phyloP scores from a whole-genome alignment of 108 stramenopile genomes.

The Tribonema minus region DNA sequence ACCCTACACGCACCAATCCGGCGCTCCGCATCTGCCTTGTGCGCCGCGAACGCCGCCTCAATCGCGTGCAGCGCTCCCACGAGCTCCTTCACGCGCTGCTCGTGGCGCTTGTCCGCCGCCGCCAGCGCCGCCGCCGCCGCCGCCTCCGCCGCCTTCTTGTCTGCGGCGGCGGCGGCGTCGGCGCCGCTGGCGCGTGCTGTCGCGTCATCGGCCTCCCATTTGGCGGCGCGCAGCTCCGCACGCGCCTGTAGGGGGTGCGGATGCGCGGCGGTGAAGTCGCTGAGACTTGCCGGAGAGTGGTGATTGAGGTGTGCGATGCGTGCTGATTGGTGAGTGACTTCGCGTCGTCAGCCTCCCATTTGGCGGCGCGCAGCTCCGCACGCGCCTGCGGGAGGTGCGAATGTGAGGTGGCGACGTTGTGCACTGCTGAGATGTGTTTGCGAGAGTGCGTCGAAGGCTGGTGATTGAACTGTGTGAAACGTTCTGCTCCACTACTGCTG shows the following conservation, averaged over 20 bases:
- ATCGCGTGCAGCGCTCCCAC: conserved; percentile 40
- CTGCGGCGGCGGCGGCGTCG: too few relatives aligned
- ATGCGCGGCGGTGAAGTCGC: neutral
- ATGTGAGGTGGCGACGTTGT: neutral
- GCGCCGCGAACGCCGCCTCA: conserved; percentile 45
- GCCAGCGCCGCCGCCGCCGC: neutral
- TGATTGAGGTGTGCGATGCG: too few relatives aligned
- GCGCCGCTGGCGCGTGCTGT: too few relatives aligned
- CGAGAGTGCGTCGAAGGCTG: too few relatives aligned
- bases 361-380: neutral
- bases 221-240: neutral
- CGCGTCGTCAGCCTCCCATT: neutral
- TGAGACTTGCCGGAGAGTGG: too few relatives aligned
- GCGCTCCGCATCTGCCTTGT: too few relatives aligned
- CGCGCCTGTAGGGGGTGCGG: neutral
- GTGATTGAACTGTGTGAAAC: too few relatives aligned
- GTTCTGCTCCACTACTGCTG: too few relatives aligned
- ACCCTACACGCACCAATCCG: too few relatives aligned
- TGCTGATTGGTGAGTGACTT: too few relatives aligned
- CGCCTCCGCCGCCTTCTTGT: neutral
- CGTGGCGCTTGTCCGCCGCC: too few relatives aligned
- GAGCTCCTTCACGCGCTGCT: conserved; percentile 37
- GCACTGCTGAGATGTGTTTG: too few relatives aligned
- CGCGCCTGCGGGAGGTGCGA: neutral
- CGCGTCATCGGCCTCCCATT: neutral